Evolutionary conservation across 2,329 filamentous ascomycete species (phyloP), one percentile per base, ranked within the genome.

Genomic region (Huntiella moniliformis): DNA sequence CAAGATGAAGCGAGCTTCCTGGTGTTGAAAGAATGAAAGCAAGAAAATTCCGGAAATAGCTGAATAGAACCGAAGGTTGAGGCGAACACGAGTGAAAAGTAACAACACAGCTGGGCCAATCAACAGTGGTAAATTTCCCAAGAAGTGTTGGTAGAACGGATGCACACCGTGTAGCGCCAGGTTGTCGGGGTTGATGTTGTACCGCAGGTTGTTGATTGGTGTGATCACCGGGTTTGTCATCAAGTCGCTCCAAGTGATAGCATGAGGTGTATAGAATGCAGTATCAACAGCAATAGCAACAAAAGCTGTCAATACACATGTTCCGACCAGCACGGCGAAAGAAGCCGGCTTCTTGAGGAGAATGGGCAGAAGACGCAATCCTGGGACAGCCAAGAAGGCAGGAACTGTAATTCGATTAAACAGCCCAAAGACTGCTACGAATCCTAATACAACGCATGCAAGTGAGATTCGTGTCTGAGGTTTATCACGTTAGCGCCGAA

Each of bases 391-490:
- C 51, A 98, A 64, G 60, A 93, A 98, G 11, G 87, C 88, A 39
- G 88, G 88, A 60, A 96, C 96, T 7, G 91, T 98, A 56, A 96
- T 95, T 53, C 91, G 77, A 63, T 96, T 98, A 63, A 98, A 98
- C 49, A 88, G 66, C 42, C 91, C 91, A 56, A 91, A 82, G 11
- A 94, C 79, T 44, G 74, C 70, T 46, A 95, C 74, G 51, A 87
- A 76, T 28, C 85, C 85, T 36, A 98, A 73, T 37, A 91, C 68
- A 36, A 75, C 71, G 48, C 82, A 86, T 15, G 86, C 78, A 47
- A 84, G 67, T 41, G 84, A 83, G 47, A 83, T 80, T 56, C 73
- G 75, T 62, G 86, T 75, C 75, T 84, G 49, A 37, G 47, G 48
- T 22, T 17, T 3, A 15, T 13, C 11, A 13, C 15, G 15, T 36